These are phyloP conservation scores for Lactarius indigo DNA, from an alignment of 768 basidiomycete genomes.

Conservation along the genomic window DNA sequence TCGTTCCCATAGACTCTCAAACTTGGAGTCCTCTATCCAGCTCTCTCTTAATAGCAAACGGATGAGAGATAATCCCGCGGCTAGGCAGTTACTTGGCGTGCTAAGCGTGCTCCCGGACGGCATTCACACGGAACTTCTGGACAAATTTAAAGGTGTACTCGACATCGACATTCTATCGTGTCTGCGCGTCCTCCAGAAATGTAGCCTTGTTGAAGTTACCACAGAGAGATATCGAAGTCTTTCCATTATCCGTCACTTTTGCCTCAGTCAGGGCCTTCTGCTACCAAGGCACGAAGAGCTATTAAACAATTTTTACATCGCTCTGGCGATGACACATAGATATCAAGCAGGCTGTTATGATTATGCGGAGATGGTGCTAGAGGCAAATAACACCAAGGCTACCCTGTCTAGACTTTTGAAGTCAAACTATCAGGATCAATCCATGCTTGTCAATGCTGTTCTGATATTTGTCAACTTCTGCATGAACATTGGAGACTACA, in stretches of 20 bases:
- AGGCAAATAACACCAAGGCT: background rate
- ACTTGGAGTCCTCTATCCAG: constrained; percentile 7
- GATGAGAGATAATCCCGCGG: constrained; percentile 2
- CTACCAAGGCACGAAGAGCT: background rate
- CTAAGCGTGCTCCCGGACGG: constrained; percentile 8
- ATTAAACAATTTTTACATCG: background rate
- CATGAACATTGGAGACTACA: constrained; percentile 6
- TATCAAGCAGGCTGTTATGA: background rate
- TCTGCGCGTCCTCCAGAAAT: background rate
- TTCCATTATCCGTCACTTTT: constrained; percentile 1
- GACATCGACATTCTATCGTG: background rate
- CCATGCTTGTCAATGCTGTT: background rate
- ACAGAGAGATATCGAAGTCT: background rate
- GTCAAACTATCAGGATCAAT: background rate
- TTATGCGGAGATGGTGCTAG: constrained; percentile 2
- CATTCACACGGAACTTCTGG: background rate
- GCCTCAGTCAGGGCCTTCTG: background rate
- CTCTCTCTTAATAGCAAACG: constrained; percentile 5
- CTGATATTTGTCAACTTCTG: background rate
- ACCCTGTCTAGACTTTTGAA: background rate
- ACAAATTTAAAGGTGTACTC: background rate
- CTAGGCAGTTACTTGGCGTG: constrained; percentile 1
- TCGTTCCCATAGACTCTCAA: background rate
- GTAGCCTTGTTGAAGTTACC: background rate
- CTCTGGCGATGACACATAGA: background rate